Conservation (phyloP, 192 early-diverging fungal species). For the Linnemannia schmuckeri region DNA sequence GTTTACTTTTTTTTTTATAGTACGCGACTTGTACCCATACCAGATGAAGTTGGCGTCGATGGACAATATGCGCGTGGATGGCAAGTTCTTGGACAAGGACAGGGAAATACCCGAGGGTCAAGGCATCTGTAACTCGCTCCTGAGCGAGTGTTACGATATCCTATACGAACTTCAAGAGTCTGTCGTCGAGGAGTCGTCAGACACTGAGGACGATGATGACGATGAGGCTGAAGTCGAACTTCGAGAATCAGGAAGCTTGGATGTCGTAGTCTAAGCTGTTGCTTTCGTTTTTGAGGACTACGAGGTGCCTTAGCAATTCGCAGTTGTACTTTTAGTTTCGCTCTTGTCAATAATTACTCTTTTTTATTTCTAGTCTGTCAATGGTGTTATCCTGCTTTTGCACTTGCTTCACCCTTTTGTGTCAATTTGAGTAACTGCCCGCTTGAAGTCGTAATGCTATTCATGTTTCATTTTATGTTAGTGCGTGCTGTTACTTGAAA, state of each 20-base stretch:
- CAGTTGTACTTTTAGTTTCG: background rate
- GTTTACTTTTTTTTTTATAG: constrained; percentile 34
- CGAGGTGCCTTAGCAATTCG: background rate
- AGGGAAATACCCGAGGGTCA: constrained; percentile 89
- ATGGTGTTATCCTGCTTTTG: constrained; percentile 22
- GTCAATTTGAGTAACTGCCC: constrained; percentile 62
- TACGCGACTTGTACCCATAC: constrained; percentile 85
- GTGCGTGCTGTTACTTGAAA: background rate
- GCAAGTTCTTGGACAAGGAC: constrained; percentile 89
- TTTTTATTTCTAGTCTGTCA: background rate
- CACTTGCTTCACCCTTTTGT: constrained; percentile 56
- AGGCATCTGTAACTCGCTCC: constrained; percentile 84
- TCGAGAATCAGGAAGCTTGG: constrained; percentile 41
- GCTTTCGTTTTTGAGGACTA: background rate
- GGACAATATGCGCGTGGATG: constrained; percentile 85
- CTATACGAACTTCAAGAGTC: constrained; percentile 79
- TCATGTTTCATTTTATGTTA: background rate
- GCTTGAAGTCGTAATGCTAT: constrained; percentile 54
- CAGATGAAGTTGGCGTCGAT: constrained; percentile 89
- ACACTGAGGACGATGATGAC: constrained; percentile 13
- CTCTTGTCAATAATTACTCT: background rate
- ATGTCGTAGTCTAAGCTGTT: constrained; percentile 35
- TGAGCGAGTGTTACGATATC: constrained; percentile 92
- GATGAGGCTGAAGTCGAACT: constrained; percentile 20
- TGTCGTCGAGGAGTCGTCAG: constrained; percentile 56